Evolutionary conservation across 2,329 filamentous ascomycete genomes (phyloP).

Genomic region (Fusarium sp.): DNA sequence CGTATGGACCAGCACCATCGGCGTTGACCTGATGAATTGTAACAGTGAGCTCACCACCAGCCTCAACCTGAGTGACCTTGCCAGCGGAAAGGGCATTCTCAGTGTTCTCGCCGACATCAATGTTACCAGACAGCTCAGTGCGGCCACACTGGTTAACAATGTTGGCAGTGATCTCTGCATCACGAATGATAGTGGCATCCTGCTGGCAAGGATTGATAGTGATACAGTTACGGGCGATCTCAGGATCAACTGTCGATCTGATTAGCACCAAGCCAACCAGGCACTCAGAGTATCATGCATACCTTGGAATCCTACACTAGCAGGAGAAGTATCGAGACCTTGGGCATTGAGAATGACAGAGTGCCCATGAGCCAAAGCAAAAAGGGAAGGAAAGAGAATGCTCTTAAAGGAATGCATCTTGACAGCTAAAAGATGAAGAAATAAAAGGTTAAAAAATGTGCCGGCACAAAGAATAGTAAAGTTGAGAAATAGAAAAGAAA

Average conservation of each 20-base stretch:
- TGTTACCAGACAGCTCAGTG: slow-evolving; percentile 70
- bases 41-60: slow-evolving; percentile 62
- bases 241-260: slow-evolving; percentile 57
- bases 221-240: slow-evolving; percentile 71
- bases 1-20: slow-evolving; percentile 71
- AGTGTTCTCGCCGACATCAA: slow-evolving; percentile 69
- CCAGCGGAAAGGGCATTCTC: slow-evolving; percentile 61
- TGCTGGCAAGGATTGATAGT: slow-evolving; percentile 74
- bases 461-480: slow-evolving; percentile 36
- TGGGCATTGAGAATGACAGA: slow-evolving; percentile 61
- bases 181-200: slow-evolving; percentile 72
- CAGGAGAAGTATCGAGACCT: slow-evolving; percentile 58
- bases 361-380: slow-evolving; percentile 50
- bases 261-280: background rate
- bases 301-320: slow-evolving; percentile 64
- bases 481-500: slow-evolving; percentile 11
- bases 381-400: slow-evolving; percentile 31
- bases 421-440: background rate
- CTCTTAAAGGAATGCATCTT: slow-evolving; percentile 36
- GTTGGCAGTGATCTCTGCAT: slow-evolving; percentile 64
- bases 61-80: slow-evolving; percentile 62
- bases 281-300: fast-evolving
- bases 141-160: slow-evolving; percentile 71
- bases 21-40: slow-evolving; percentile 76
- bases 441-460: slow-evolving; percentile 24